These are phyloP conservation scores for Mediolabrus comicus DNA, from an alignment of 108 stramenopile genomes.

Conservation along the genomic window DNA sequence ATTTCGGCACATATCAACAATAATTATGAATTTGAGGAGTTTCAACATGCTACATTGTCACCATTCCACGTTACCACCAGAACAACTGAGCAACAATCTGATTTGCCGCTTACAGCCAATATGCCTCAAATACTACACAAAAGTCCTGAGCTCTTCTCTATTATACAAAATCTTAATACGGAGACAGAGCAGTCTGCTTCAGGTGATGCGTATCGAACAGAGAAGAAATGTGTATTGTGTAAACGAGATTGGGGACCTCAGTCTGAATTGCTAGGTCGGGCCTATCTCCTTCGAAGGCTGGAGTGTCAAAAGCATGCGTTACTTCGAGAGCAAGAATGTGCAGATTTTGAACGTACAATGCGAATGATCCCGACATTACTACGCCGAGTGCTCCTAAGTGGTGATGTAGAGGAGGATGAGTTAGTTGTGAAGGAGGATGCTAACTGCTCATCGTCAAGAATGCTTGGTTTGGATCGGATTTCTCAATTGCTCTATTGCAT, in stretches of 20 bases:
- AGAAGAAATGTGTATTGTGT: conserved; percentile 45
- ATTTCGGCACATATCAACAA: conserved; percentile 65
- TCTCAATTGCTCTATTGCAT: conserved; percentile 18
- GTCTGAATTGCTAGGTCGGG: conserved; percentile 56
- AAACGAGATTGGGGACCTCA: conserved; percentile 59
- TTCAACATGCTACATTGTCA: conserved; percentile 40
- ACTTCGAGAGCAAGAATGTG: conserved; percentile 12
- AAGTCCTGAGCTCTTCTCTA: conserved; percentile 21
- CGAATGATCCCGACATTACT: conserved; percentile 9
- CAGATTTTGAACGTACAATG: conserved; percentile 14
- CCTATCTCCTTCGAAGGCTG: conserved; percentile 46
- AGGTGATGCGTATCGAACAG: conserved; percentile 48
- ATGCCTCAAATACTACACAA: conserved; percentile 47
- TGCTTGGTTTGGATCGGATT: conserved; percentile 7
- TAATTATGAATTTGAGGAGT: conserved; percentile 48
- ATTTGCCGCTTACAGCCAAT: conserved; percentile 25
- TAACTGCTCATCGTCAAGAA: background rate
- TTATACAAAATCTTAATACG: conserved; percentile 28
- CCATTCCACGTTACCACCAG: conserved; percentile 35
- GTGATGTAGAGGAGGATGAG: too few relatives aligned
- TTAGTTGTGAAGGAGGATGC: background rate
- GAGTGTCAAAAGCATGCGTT: conserved; percentile 32
- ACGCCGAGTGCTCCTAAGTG: background rate
- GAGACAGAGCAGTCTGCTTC: conserved; percentile 42
- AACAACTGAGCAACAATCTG: background rate